Conservation (phyloP, 441 rosid genomes). For the Adansonia grandidieri region DNA sequence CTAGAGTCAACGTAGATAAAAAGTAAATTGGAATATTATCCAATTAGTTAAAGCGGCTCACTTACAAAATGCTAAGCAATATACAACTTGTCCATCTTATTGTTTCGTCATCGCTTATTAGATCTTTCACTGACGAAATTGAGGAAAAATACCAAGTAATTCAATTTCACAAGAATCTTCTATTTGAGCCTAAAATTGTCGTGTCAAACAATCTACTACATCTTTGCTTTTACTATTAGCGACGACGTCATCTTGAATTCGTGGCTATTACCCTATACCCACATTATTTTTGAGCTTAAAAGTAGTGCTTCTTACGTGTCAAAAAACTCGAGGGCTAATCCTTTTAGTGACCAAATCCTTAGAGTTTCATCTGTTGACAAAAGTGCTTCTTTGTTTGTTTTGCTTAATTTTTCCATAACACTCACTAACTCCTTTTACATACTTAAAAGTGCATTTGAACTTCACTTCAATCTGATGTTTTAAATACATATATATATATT, state of each 20-base stretch:
- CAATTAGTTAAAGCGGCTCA: background rate
- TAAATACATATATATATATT: no score
- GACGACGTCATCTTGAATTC: background rate
- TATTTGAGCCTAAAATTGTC: background rate
- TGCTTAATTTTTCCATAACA: no score
- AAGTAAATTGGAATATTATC: background rate
- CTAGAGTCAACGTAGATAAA: background rate
- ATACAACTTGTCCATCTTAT: background rate
- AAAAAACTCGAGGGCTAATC: background rate
- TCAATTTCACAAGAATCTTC: background rate
- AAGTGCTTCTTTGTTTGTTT: background rate
- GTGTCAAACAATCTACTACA: background rate
- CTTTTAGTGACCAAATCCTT: background rate
- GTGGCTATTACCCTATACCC: background rate
- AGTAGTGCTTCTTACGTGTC: background rate
- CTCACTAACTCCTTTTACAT: background rate
- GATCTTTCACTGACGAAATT: background rate
- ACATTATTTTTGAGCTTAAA: background rate
- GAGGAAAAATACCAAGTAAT: background rate
- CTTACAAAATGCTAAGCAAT: background rate
- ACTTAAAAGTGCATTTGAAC: background rate
- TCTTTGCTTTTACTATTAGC: background rate
- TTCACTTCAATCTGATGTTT: background rate
- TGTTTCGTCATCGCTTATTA: slow-evolving; percentile 5
- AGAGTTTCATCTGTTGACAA: background rate